phyloP scores from a whole-genome alignment of 352 stramenopile species.

The Phytopythium ostracodes region DNA sequence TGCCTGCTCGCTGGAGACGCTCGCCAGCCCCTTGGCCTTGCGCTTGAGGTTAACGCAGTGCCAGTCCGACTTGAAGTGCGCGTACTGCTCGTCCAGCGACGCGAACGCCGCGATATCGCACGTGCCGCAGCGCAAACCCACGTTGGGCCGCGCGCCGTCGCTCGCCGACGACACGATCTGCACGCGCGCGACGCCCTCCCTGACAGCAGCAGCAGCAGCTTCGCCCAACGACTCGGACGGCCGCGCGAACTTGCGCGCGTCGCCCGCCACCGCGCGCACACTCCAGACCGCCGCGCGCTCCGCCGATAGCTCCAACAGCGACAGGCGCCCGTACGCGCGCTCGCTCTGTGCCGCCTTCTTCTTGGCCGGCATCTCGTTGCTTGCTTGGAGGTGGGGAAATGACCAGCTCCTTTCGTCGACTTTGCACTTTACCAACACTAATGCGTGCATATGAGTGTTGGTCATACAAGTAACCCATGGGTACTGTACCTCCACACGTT shows the following conservation, averaged over 20 bases:
- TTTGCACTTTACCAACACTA: background rate
- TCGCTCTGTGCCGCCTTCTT: slow-evolving; percentile 22
- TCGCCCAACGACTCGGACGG: slow-evolving; percentile 5
- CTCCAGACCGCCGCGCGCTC: slow-evolving; percentile 46
- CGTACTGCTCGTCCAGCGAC: slow-evolving; percentile 76
- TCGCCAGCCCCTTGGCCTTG: slow-evolving; percentile 44
- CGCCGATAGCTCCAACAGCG: slow-evolving; percentile 50
- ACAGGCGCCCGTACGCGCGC: slow-evolving; percentile 56
- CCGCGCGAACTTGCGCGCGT: slow-evolving; percentile 41
- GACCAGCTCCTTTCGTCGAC: background rate
- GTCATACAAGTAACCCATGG: slow-evolving; percentile 3
- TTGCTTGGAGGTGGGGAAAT: background rate
- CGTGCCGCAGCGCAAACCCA: slow-evolving; percentile 64
- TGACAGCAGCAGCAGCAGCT: slow-evolving; percentile 2
- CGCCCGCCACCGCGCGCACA: slow-evolving; percentile 56
- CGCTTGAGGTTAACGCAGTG: slow-evolving; percentile 84
- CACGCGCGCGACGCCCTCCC: slow-evolving; percentile 16
- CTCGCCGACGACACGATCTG: slow-evolving; percentile 27
- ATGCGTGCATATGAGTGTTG: slow-evolving; percentile 14
- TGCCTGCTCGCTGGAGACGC: slow-evolving; percentile 38
- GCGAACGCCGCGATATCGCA: slow-evolving; percentile 68
- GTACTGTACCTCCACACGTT: background rate
- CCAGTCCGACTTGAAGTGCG: slow-evolving; percentile 81
- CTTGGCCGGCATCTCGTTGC: background rate
- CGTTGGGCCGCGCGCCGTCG: slow-evolving; percentile 31